Conservation (phyloP, 2,329 filamentous ascomycete genomes). For the Ophiostoma triangulosporum region DNA sequence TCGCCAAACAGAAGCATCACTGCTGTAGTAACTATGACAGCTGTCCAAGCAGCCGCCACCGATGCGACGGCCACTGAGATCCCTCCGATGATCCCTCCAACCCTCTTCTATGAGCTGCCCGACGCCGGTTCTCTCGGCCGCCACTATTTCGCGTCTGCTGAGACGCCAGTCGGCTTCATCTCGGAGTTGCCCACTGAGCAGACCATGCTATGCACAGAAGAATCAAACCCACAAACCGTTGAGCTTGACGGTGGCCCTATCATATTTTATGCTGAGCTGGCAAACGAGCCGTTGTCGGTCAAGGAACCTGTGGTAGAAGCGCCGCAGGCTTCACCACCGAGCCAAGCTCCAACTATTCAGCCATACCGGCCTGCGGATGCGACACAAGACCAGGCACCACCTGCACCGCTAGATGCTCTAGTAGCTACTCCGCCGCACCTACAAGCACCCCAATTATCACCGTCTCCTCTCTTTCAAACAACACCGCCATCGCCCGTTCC, state of each 20-base stretch:
- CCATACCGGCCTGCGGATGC: neutral
- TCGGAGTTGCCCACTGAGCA: constrained; percentile 34
- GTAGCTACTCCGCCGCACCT: too few species aligned
- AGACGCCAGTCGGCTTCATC: constrained; percentile 24
- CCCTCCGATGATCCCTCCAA: constrained; percentile 11
- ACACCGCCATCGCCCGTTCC: neutral
- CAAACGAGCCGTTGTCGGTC: constrained; percentile 19
- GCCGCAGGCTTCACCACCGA: neutral
- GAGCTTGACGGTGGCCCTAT: constrained; percentile 26
- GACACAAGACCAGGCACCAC: neutral
- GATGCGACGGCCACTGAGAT: constrained; percentile 15
- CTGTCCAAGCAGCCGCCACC: constrained; percentile 15
- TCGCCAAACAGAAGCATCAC: neutral
- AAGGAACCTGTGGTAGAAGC: neutral
- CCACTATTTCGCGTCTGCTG: constrained; percentile 22
- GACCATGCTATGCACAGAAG: constrained; percentile 27
- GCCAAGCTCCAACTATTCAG: neutral
- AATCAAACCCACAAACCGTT: constrained; percentile 30
- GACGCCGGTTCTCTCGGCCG: constrained; percentile 13
- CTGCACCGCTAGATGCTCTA: neutral
- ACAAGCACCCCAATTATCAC: neutral
- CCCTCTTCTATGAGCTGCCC: constrained; percentile 17
- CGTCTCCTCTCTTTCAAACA: neutral
- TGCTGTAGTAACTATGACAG: neutral
- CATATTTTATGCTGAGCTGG: constrained; percentile 26